phyloP scores from a whole-genome alignment of 495 filamentous ascomycete genomes.

The Neurospora intermedia region DNA sequence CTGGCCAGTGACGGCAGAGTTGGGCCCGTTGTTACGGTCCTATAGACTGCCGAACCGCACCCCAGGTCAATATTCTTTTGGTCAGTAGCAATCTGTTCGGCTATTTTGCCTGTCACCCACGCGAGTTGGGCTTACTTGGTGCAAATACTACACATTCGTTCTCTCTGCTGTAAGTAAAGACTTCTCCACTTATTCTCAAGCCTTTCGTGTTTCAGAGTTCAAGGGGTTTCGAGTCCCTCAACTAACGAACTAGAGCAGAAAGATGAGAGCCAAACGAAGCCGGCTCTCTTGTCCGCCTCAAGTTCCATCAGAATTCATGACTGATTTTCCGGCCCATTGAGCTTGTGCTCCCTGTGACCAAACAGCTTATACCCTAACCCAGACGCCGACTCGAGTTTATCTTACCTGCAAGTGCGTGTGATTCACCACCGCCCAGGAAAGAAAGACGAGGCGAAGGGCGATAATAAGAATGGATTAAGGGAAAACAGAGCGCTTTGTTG shows the following conservation, averaged over 20 bases:
- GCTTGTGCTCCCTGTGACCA: neutral
- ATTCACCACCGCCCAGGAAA: neutral
- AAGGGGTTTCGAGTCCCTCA: no score
- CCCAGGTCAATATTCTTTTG: neutral
- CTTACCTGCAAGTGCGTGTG: neutral
- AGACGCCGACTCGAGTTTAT: neutral
- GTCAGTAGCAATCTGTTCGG: neutral
- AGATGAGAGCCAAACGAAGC: no score
- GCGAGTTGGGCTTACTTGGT: neutral
- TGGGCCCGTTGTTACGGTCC: neutral
- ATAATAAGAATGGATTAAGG: neutral
- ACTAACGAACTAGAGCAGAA: no score
- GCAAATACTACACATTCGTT: neutral
- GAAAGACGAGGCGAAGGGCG: neutral
- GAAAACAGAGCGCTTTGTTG: neutral
- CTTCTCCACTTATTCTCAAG: no score
- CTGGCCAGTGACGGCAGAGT: neutral
- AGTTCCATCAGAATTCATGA: no score
- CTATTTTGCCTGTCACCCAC: neutral
- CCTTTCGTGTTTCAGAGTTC: no score
- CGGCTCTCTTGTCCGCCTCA: no score
- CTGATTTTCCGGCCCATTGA: neutral
- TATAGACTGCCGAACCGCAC: neutral
- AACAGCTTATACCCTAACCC: neutral
- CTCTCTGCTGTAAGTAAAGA: neutral